phyloP scores from a whole-genome alignment of 352 stramenopile genomes.

The Phytophthora pistaciae region DNA sequence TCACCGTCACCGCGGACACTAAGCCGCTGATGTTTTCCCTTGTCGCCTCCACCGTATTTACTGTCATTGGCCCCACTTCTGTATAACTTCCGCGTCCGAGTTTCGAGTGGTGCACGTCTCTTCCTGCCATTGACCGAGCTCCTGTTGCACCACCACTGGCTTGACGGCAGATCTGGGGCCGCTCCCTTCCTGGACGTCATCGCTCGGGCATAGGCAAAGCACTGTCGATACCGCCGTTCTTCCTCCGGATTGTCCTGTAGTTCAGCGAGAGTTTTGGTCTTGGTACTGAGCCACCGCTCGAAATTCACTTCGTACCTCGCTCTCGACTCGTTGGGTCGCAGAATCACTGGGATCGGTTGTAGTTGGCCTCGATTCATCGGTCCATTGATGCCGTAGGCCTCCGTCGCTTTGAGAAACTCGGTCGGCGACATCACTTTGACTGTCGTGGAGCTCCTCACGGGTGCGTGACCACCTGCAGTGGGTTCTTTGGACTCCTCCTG shows the following conservation, averaged over 20 bases:
- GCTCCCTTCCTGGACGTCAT: too few species aligned
- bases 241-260: background rate
- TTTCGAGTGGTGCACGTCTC: too few species aligned
- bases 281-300: background rate
- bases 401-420: background rate
- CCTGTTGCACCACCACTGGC: too few species aligned
- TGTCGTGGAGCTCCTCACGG: background rate
- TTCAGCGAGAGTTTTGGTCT: background rate
- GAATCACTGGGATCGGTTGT: background rate
- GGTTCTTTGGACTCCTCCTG: too few species aligned
- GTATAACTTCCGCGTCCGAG: too few species aligned
- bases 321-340: background rate
- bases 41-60: too few species aligned
- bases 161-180: background rate
- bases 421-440: background rate
- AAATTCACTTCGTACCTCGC: background rate
- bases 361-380: background rate
- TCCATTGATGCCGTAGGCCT: background rate
- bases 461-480: background rate
- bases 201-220: background rate
- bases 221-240: background rate
- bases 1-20: too few species aligned
- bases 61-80: too few species aligned
- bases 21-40: too few species aligned
- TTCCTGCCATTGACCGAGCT: too few species aligned